phyloP scores from a whole-genome alignment of 1,139 yeast genomes.

The Kodamaea suecica region DNA sequence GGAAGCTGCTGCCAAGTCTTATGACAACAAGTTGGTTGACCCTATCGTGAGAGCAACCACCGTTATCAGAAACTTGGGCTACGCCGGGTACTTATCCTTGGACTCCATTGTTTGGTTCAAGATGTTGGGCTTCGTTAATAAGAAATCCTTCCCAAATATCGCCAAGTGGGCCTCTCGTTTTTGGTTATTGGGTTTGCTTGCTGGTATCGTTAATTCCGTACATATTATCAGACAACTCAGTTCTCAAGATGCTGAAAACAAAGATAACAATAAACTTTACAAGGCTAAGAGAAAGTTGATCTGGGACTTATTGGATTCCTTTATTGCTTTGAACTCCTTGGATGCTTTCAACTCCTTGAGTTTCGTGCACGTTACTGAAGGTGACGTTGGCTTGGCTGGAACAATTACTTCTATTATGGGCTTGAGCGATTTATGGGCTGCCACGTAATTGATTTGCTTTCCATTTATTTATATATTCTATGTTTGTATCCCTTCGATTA shows the following conservation, averaged over 20 bases:
- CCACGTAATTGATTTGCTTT: constrained; percentile 16
- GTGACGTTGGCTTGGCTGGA: constrained; percentile 83
- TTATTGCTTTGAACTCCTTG: constrained; percentile 73
- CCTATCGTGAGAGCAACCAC: constrained; percentile 56
- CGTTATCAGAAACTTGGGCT: constrained; percentile 66
- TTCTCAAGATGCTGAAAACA: constrained; percentile 20
- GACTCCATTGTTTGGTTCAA: constrained; percentile 76
- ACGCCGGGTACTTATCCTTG: constrained; percentile 68
- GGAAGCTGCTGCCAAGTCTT: constrained; percentile 65
- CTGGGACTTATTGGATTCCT: constrained; percentile 76
- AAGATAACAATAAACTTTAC: constrained; percentile 29
- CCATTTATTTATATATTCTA: too few species aligned
- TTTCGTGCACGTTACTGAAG: constrained; percentile 66
- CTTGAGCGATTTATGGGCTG: constrained; percentile 66
- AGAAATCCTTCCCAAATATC: constrained; percentile 33
- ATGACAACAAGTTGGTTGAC: constrained; percentile 71
- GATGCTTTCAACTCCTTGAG: too few species aligned
- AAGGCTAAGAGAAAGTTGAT: constrained; percentile 61
- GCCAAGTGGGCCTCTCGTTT: constrained; percentile 53
- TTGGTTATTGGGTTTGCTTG: constrained; percentile 74
- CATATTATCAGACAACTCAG: constrained; percentile 13
- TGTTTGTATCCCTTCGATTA: too few species aligned
- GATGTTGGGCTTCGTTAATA: constrained; percentile 42
- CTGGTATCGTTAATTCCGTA: constrained; percentile 56
- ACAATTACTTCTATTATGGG: constrained; percentile 78